phyloP scores from a whole-genome alignment of 805 yeast species.

The Candida broadrunensis region DNA sequence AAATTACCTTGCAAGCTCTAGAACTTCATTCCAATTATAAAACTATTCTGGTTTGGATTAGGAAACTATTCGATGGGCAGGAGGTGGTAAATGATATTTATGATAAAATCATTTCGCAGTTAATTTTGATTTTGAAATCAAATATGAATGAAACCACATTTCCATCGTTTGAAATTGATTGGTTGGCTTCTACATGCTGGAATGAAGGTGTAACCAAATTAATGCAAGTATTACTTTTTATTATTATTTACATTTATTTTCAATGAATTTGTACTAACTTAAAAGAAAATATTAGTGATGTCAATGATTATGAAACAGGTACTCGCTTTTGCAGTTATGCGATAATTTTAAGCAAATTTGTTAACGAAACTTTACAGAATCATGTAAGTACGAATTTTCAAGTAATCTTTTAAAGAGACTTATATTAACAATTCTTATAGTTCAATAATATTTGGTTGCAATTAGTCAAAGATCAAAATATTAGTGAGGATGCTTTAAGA shows the following conservation, averaged over 20 bases:
- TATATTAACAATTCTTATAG: slow-evolving; percentile 1
- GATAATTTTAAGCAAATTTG: slow-evolving; percentile 2
- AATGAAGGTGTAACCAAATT: slow-evolving; percentile 1
- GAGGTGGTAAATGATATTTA: neutral
- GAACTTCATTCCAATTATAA: neutral
- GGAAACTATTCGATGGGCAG: neutral
- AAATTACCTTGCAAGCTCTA: neutral
- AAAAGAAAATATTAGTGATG: slow-evolving; percentile 1
- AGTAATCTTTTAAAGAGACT: too few species aligned
- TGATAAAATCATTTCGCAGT: neutral
- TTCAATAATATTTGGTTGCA: slow-evolving; percentile 2
- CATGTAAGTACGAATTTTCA: slow-evolving; percentile 1
- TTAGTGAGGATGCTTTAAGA: neutral
- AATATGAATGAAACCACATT: neutral
- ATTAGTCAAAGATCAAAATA: neutral
- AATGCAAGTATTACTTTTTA: neutral
- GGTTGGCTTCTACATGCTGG: slow-evolving; percentile 4
- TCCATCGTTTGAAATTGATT: slow-evolving; percentile 5
- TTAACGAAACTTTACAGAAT: slow-evolving; percentile 2
- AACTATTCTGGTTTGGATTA: neutral
- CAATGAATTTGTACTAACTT: neutral
- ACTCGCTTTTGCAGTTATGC: slow-evolving; percentile 1
- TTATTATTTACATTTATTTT: neutral
- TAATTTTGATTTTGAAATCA: neutral
- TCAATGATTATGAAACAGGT: neutral